These are phyloP conservation scores for Calonectria multiphialidica DNA, from an alignment of 2,329 filamentous ascomycete genomes.

Conservation along the genomic window DNA sequence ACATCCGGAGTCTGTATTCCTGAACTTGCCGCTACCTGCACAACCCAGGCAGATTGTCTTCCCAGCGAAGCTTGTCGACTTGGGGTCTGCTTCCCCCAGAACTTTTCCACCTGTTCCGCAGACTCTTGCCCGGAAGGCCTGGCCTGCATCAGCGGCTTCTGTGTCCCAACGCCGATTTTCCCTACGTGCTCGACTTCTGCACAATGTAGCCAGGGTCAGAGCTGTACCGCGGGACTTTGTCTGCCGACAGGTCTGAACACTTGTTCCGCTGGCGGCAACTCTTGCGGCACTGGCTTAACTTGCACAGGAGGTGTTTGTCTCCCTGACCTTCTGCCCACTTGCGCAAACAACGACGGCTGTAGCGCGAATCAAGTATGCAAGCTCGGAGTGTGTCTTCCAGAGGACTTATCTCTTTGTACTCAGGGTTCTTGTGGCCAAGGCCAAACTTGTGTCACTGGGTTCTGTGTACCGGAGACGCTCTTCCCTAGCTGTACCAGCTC, in stretches of 20 bases:
- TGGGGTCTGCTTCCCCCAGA: neutral
- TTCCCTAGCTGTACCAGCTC: neutral
- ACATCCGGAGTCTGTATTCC: neutral
- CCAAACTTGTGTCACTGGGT: neutral
- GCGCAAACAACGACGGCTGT: neutral
- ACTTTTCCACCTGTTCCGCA: neutral
- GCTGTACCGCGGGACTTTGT: neutral
- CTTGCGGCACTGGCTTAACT: neutral
- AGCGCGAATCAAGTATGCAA: neutral
- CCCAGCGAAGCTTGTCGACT: neutral
- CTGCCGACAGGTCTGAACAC: neutral
- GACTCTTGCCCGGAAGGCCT: neutral
- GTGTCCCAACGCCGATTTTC: slow-evolving; percentile 1
- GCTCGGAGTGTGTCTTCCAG: slow-evolving; percentile 11
- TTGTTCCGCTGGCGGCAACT: neutral
- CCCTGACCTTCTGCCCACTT: neutral
- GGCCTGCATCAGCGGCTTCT: slow-evolving; percentile 1
- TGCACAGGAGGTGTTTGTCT: slow-evolving; percentile 2
- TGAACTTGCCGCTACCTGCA: neutral
- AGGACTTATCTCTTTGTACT: neutral
- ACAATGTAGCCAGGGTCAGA: neutral
- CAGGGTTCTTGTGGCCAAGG: neutral
- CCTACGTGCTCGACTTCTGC: neutral
- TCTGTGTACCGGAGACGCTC: slow-evolving; percentile 4
- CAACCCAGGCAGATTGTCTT: neutral